phyloP scores from a whole-genome alignment of 768 basidiomycete species.

The Pholiota microspora region DNA sequence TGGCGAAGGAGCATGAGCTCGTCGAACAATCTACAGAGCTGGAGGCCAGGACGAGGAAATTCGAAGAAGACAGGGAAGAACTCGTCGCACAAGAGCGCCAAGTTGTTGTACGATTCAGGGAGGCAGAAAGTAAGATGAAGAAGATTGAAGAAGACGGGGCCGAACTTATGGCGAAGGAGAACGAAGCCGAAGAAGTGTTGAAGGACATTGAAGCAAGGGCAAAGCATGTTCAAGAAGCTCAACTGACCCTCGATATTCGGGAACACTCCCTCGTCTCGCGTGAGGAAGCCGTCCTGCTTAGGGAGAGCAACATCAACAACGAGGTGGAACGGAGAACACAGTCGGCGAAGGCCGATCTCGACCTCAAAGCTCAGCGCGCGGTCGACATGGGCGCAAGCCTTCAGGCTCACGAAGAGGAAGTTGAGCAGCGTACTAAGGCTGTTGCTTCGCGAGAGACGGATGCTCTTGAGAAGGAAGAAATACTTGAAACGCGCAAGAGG shows the following conservation, averaged over 20 bases:
- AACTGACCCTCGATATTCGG: background rate
- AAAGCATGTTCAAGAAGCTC: background rate
- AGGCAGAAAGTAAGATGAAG: background rate
- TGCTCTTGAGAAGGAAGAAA: background rate
- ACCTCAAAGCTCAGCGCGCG: background rate
- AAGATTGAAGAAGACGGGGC: background rate
- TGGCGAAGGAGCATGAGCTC: too few species aligned
- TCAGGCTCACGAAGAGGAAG: background rate
- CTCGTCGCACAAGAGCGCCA: too few species aligned
- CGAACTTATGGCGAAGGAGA: conserved; percentile 4
- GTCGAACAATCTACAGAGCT: too few species aligned
- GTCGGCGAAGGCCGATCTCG: background rate
- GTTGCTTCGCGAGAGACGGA: conserved; percentile 1
- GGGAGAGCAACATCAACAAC: background rate
- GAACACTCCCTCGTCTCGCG: background rate
- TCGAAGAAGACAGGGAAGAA: conserved; percentile 6
- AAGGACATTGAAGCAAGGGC: conserved; percentile 6
- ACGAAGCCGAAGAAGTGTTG: conserved; percentile 2
- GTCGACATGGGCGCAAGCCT: background rate
- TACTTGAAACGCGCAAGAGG: background rate
- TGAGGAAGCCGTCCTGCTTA: background rate
- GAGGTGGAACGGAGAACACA: background rate
- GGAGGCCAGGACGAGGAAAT: conserved; percentile 1
- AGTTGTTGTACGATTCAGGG: conserved; percentile 2
- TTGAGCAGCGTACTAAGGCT: background rate